Evolutionary conservation across 192 early-diverging fungal genomes (phyloP).

Genomic region (Bifiguratus adelaidae): DNA sequence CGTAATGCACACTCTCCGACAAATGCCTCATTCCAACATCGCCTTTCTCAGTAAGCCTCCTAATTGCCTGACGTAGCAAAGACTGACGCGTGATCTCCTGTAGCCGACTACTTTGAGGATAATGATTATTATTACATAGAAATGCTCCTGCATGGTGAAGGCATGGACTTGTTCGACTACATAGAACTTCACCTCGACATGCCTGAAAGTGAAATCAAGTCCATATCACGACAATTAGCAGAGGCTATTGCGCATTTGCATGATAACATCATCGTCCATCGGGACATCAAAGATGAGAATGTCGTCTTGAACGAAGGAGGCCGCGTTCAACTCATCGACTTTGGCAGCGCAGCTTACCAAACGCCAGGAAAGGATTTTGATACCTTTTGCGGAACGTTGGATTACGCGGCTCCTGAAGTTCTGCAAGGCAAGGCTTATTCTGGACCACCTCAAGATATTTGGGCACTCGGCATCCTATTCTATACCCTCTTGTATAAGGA

Average conservation of each 20-base stretch:
- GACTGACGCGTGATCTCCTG: too few species aligned
- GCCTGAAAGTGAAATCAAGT: slow-evolving; percentile 37
- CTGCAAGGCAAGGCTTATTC: slow-evolving; percentile 54
- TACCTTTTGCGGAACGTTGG: slow-evolving; percentile 62
- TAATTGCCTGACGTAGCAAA: too few species aligned
- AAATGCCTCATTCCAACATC: slow-evolving; percentile 39
- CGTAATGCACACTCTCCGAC: slow-evolving; percentile 50
- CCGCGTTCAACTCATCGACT: slow-evolving; percentile 70
- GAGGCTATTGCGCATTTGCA: slow-evolving; percentile 50
- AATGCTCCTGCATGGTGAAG: slow-evolving; percentile 44
- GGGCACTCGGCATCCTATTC: slow-evolving; percentile 69
- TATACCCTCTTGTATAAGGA: slow-evolving; percentile 65
- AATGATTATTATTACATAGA: slow-evolving; percentile 58
- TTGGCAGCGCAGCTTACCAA: slow-evolving; percentile 61
- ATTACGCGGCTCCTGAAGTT: slow-evolving; percentile 69
- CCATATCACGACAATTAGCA: slow-evolving; percentile 46
- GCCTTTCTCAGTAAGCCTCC: slow-evolving; percentile 32
- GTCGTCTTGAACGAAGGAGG: slow-evolving; percentile 53
- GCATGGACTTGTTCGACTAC: slow-evolving; percentile 60
- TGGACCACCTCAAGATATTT: slow-evolving; percentile 74
- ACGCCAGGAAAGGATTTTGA: slow-evolving; percentile 45
- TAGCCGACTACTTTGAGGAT: slow-evolving; percentile 69
- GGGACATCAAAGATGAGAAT: slow-evolving; percentile 89
- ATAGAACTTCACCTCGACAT: slow-evolving; percentile 50
- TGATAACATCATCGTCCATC: slow-evolving; percentile 55